Conservation (phyloP, 495 filamentous ascomycete genomes). For the Tuber magnatum region DNA sequence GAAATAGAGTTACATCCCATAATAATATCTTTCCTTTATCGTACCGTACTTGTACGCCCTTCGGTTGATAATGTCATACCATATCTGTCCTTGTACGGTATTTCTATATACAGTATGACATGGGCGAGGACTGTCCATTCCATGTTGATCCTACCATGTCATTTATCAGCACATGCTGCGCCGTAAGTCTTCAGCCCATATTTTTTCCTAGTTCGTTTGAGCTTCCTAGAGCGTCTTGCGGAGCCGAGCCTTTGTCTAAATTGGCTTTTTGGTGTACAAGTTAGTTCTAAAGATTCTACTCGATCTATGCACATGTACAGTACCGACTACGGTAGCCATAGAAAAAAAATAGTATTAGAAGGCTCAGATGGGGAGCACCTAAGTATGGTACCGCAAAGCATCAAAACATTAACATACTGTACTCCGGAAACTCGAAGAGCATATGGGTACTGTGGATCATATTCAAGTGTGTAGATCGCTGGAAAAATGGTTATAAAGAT, state of each 20-base stretch:
- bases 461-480: neutral
- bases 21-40: neutral
- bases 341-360: neutral
- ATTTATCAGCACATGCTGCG: neutral
- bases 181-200: neutral
- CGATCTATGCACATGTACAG: neutral
- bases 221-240: neutral
- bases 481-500: neutral
- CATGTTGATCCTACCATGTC: conserved; percentile 15
- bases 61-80: conserved; percentile 13
- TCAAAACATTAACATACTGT: neutral
- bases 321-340: neutral
- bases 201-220: neutral
- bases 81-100: neutral
- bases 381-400: neutral
- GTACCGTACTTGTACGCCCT: no score
- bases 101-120: conserved; percentile 1
- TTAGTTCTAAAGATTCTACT: neutral
- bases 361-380: neutral
- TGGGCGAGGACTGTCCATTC: conserved; percentile 27
- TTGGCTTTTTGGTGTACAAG: neutral
- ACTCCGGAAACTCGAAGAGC: neutral
- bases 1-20: neutral
- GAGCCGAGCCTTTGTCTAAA: neutral
- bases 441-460: neutral